phyloP scores from a whole-genome alignment of 192 early-diverging fungal genomes.

The Umbelopsis sp. region DNA sequence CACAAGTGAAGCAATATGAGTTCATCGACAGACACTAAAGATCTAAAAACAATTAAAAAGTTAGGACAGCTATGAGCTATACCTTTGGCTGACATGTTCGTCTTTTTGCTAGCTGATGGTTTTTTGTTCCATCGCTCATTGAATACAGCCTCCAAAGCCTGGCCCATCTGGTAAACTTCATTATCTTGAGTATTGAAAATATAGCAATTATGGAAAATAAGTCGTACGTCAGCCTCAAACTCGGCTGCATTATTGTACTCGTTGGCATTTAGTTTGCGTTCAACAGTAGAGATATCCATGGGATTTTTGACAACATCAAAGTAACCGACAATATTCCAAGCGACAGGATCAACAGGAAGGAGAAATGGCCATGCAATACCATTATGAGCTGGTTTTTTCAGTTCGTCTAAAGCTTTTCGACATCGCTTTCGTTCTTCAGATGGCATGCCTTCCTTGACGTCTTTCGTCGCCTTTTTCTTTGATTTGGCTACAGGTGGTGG shows the following conservation, averaged over 20 bases:
- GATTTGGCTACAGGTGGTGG: not conserved
- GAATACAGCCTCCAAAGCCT: slow-evolving; percentile 66
- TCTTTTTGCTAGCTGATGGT: slow-evolving; percentile 18
- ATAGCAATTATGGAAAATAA: slow-evolving; percentile 80
- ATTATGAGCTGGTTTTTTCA: slow-evolving; percentile 24
- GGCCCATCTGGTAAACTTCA: slow-evolving; percentile 63
- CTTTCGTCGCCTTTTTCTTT: not conserved
- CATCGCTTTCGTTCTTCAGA: slow-evolving; percentile 28
- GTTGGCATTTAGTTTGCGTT: slow-evolving; percentile 57
- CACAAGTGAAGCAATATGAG: not conserved
- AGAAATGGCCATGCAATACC: slow-evolving; percentile 55
- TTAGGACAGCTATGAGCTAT: not conserved
- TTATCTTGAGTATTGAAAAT: slow-evolving; percentile 65
- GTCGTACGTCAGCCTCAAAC: slow-evolving; percentile 66
- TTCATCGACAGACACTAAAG: not conserved
- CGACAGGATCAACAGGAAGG: slow-evolving; percentile 82
- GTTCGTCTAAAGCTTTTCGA: slow-evolving; percentile 20
- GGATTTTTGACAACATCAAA: slow-evolving; percentile 71
- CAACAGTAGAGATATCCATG: slow-evolving; percentile 79
- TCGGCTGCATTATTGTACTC: slow-evolving; percentile 61
- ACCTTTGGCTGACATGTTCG: slow-evolving; percentile 3
- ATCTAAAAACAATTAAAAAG: not conserved
- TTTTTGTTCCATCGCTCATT: slow-evolving; percentile 61
- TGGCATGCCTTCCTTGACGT: not conserved
- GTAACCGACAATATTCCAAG: slow-evolving; percentile 83